phyloP scores from a whole-genome alignment of 2,329 filamentous ascomycete species.

The Colletotrichum sp. region DNA sequence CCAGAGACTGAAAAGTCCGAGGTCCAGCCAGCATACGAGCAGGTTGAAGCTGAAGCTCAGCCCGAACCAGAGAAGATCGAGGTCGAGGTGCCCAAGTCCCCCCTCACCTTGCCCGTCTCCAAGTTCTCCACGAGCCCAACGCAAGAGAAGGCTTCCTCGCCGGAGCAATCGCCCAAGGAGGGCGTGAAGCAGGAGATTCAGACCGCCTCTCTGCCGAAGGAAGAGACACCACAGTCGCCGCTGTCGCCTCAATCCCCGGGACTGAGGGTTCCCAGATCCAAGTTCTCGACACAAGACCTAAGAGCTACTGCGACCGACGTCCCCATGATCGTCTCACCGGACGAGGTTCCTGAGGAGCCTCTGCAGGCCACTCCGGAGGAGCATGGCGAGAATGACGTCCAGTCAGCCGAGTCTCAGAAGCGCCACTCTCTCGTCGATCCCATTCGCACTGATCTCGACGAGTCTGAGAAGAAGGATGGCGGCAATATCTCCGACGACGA shows the following conservation, averaged over 20 bases:
- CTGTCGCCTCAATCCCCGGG: conserved; percentile 1
- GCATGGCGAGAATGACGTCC: conserved; percentile 27
- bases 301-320: conserved; percentile 25
- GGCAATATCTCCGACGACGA: conserved; percentile 72
- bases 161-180: not conserved
- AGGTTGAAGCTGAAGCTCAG: not conserved
- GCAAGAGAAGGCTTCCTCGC: conserved; percentile 1
- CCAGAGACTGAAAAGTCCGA: not conserved
- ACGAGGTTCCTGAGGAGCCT: not conserved
- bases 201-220: not conserved
- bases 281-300: conserved; percentile 45
- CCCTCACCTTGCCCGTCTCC: conserved; percentile 12
- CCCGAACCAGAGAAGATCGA: not conserved
- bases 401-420: conserved; percentile 33
- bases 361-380: conserved; percentile 17
- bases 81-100: conserved; percentile 2
- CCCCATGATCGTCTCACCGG: conserved; percentile 16
- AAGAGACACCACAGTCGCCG: conserved; percentile 22
- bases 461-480: conserved; percentile 37
- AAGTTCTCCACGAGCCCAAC: conserved; percentile 17
- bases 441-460: conserved; percentile 55
- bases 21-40: not conserved
- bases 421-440: conserved; percentile 51
- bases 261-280: conserved; percentile 42
- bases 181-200: not conserved